Evolutionary conservation across 2,329 filamentous ascomycete species (phyloP), one percentile per base, ranked within the genome.

Genomic region (Neopestalotiopsis sp.): DNA sequence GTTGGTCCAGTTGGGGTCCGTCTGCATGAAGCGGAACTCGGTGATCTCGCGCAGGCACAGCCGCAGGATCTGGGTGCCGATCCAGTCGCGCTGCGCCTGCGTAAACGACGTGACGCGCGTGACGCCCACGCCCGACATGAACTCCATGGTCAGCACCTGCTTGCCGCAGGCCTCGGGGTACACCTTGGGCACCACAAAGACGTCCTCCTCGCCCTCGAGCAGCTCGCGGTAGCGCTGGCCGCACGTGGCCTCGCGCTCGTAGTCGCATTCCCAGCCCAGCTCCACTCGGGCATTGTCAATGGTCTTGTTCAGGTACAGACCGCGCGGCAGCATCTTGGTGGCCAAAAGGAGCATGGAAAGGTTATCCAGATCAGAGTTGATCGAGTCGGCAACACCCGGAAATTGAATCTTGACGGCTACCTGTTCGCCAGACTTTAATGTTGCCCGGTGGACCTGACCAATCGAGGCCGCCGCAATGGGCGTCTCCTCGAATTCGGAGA

Each of bases 1-100:
- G 81, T 99, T 99, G 42, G 95, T 98, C 96, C 96, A 99, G 85
- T 99, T 99, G 56, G 96, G 96, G 78, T 99, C 96, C 5, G 96
- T 99, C 83, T 99, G 96, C 96, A 99, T 99, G 84, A 97, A 98
- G 70, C 87, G 91, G 88, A 98, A 98, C 81, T 97, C 94, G 72
- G 91, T 91, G 74, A 98, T 95, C 82, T 98, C 96, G 69, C 95
- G 91, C 53, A 98, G 87, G 78, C 94, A 98, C 12, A 99, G 90
- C 4, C 94, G 92, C 66, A 98, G 88, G 73, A 98, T 93, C 76
- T 98, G 93, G 0, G 94, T 96, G 66, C 96, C 96, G 76, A 99
- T 97, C 94, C 95, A 98, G 83, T 99, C 94, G 70, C 92, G 90
- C 80, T 98, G 94, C 65, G 89, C 86, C 78, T 98, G 95, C 0